Evolutionary conservation across 2,329 filamentous ascomycete genomes (phyloP), one percentile per base, ranked within the genome.

Genomic region (Sclerotinia glacialis): DNA sequence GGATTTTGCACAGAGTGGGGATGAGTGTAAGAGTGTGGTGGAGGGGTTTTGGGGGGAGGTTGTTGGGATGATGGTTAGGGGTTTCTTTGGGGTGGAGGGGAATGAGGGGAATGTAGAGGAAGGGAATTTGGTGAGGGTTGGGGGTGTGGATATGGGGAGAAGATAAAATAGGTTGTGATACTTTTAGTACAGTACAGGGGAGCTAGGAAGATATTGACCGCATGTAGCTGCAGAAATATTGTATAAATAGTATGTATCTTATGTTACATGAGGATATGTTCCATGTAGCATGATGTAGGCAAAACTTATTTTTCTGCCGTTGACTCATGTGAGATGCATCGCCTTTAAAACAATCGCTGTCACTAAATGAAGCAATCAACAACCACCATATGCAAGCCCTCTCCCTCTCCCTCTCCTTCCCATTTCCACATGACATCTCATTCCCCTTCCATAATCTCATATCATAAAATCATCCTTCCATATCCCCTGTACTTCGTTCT

Each of bases 1-100:
- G 12, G 95, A 99, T 79, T 98, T 98, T 76, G 88, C 85, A 75
- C 94, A 98, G 85, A 97, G 93, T 21, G 95, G 95, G 0, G 83
- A 84, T 9, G 89, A 90, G 66, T 78, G 96, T 70, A 86, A 83
- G 75, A 85, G 80, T 0, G 78, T 98, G 50, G 89, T 99, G 31
- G 85, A 82, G 26, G 89, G 88, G 9, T 82, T 99, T 71, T 95
- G 96, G 83, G 83, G 86, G 73, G 90, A 86, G 14, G 89, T 92
- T 28, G 82, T 97, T 52, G 82, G 86, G 66, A 79, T 84, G 70
- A 91, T 82, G 2, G 85, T 97, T 1, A 79, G 80, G 78, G 77
- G 83, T 1, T 95, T 95, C 79, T 92, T 96, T 79, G 82, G 74
- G 8, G 68, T 62, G n/a, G 70, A 61, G 70, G 65, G 73, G 21